Evolutionary conservation across 495 filamentous ascomycete genomes (phyloP), one percentile per base, ranked within the genome.

Genomic region (Gamarada debralockiae): DNA sequence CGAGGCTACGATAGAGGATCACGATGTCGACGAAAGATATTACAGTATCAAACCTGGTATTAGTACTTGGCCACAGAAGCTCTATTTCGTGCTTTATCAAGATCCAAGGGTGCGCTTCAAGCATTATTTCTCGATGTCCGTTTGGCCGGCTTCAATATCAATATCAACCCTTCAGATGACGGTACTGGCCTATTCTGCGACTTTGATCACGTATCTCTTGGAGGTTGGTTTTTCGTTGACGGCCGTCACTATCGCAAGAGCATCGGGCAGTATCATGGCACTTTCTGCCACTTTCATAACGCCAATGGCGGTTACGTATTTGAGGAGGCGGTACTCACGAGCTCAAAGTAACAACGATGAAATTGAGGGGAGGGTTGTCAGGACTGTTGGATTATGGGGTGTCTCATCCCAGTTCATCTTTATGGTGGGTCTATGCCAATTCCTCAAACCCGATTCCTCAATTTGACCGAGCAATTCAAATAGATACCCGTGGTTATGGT

Each of bases 141-240:
- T 76, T 27, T 80, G 74, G 57, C 52, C 78, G 1, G 72, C 80
- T 0, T 83, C 80, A 0, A 67, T 84, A 17, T 61, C 79, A 0
- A 53, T 74, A 0, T 71, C 77, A n/a, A 57, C 83, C 0, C 66
- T 83, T 6, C 81, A 83, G 50, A 63, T 84, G 20, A 83, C 79
- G 0, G 79, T 82, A 0, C 69, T 84, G 3, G 73, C 71, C 13
- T 84, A 83, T 48, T 72, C 74, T 0, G 68, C 74, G 3, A 79
- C 76, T 34, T 78, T 84, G 74, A 66, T 81, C 48, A 82, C 80
- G 1, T 84, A 78, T 52, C 66, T 83, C 4, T 65, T 84, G 2
- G 69, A 75, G 38, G 69, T 70, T 14, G 77, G 79, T 2, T 82
- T 78, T 56, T 76, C 62, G 6, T 60, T 77, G 3, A 63, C 75